Base-by-base conservation (phyloP, 192 early-diverging fungal genomes). In the Linderina pennispora region DNA sequence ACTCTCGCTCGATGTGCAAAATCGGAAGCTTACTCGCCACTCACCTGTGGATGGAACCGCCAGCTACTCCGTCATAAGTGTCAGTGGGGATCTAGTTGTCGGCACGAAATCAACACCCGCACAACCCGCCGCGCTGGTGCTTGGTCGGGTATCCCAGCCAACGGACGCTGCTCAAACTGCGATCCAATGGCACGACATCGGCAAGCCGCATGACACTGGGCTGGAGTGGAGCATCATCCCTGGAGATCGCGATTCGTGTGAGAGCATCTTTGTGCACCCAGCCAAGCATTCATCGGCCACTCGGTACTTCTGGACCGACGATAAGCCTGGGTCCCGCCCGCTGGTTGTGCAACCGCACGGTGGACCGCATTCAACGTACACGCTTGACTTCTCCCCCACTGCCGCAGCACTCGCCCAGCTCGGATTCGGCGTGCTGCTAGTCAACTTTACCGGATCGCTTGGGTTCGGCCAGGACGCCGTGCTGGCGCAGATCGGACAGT, bases 341-440 rank as follows among this genome's bases (percentile, higher is more conserved):
- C 67, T 88, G 43, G 65, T 89, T 0, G 76, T 86, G n/a, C 54
- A 76, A 41, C 87, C 89, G 1, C 89, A 91, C 55, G 89, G 89
- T 23, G 89, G 89, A 4, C 89, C 89, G 10, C 86, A 91, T 49
- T 48, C 60, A 7, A 44, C 63, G 15, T 61, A 56, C 16, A 68
- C 80, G 8, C 72, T 76, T 15, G 80, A 69, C 18, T 83, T 79
- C 52, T 61, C 50, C 10, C 45, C 69, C 35, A 36, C 62, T 21
- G 60, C 34, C 17, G 53, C 75, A 18, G 70, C 67, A 8, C 71
- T 86, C 9, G 71, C 64, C 8, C 39, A 53, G n/a, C 53, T 85
- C 34, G 86, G 86, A 1, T 85, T 82, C 55, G 68, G 77, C n/a
- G 75, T 80, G 33, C 66, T 70, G 22, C 40, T 77, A 55, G 78